phyloP scores from a whole-genome alignment of 1,284 basidiomycete genomes.

The Pseudozyma pruni region DNA sequence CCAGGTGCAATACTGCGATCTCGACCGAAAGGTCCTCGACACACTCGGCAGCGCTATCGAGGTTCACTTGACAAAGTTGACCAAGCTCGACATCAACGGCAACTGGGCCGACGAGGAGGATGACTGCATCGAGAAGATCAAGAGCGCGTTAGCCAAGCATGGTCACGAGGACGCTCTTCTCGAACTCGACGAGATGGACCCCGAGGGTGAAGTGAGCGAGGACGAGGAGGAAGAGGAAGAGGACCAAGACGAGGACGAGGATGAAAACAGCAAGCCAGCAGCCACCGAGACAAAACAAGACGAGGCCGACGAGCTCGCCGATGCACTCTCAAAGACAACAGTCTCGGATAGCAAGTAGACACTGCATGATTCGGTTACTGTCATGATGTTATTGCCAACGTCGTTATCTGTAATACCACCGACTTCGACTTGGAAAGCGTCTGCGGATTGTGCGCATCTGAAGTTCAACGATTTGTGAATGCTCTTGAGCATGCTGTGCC shows the following conservation, averaged over 20 bases:
- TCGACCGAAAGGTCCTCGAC: slow-evolving; percentile 58
- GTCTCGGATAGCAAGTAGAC: slow-evolving; percentile 34
- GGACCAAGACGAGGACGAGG: slow-evolving; percentile 27
- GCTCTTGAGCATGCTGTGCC: no score
- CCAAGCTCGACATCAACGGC: slow-evolving; percentile 64
- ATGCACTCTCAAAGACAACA: slow-evolving; percentile 39
- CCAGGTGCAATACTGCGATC: slow-evolving; percentile 63
- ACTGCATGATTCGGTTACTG: no score
- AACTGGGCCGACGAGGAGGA: slow-evolving; percentile 67
- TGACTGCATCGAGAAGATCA: slow-evolving; percentile 61
- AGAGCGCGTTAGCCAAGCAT: slow-evolving; percentile 54
- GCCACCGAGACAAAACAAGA: slow-evolving; percentile 14
- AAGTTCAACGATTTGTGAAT: no score
- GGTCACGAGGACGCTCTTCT: slow-evolving; percentile 58
- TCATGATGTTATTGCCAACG: no score
- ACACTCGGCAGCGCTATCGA: slow-evolving; percentile 56
- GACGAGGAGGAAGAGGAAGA: slow-evolving; percentile 47
- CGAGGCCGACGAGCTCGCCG: slow-evolving; percentile 53
- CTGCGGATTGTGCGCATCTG: no score
- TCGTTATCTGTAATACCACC: no score
- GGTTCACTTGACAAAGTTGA: slow-evolving; percentile 44
- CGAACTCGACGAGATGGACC: slow-evolving; percentile 65
- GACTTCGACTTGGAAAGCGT: no score
- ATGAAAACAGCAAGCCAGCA: slow-evolving; percentile 9
- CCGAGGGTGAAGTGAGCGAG: slow-evolving; percentile 64